These are phyloP conservation scores for Plectosphaerella sp. DNA, from an alignment of 2,329 filamentous ascomycete species.

Conservation along the genomic window DNA sequence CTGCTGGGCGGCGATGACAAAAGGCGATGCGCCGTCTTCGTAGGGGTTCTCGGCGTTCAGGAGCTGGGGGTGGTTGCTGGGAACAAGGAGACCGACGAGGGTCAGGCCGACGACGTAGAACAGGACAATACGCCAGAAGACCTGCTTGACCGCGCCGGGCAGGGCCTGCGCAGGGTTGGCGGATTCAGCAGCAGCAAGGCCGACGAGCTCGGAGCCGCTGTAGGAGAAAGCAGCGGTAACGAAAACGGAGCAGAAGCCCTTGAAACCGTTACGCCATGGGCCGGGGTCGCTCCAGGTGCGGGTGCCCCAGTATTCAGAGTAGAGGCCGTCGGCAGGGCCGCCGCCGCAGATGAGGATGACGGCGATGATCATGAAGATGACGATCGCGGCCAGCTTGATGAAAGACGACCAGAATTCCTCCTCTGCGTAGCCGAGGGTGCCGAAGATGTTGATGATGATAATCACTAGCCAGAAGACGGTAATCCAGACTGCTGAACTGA, in stretches of 20 bases:
- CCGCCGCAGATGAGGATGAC: conserved; percentile 54
- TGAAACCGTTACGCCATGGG: conserved; percentile 64
- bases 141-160: conserved; percentile 76
- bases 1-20: conserved; percentile 29
- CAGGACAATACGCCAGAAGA: conserved; percentile 47
- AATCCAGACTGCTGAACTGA: conserved; percentile 47
- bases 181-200: conserved; percentile 66
- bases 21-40: conserved; percentile 20
- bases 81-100: conserved; percentile 41
- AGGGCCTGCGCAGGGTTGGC: conserved; percentile 64
- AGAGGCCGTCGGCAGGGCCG: conserved; percentile 40
- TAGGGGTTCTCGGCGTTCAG: conserved; percentile 40
- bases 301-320: conserved; percentile 37
- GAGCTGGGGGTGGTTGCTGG: conserved; percentile 36
- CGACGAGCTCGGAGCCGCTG: conserved; percentile 64
- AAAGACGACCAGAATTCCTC: conserved; percentile 53
- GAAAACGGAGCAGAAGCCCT: conserved; percentile 65
- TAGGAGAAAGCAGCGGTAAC: conserved; percentile 68
- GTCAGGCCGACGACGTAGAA: conserved; percentile 46
- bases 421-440: conserved; percentile 46
- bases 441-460: conserved; percentile 49
- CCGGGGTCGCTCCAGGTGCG: conserved; percentile 37
- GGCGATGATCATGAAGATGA: conserved; percentile 59
- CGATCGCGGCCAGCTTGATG: conserved; percentile 52
- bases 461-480: conserved; percentile 46